Base-by-base conservation (phyloP, 2,329 filamentous ascomycete species). In the Trichoderma afroharzianum region DNA sequence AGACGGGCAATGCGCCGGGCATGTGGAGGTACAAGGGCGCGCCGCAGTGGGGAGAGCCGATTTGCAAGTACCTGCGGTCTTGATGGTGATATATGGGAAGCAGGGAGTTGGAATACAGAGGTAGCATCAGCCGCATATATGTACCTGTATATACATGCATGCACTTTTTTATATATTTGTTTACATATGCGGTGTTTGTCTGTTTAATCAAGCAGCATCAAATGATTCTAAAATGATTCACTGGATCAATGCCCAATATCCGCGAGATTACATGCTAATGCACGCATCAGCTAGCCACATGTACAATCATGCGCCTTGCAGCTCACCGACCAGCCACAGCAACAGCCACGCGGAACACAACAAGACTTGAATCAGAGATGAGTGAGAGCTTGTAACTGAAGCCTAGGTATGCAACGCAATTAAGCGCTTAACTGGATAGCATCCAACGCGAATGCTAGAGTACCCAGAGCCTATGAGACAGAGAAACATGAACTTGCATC, bases 1-100 rank as follows among this genome's bases (percentile, higher is more conserved):
- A 81, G 70, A 73, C 73, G 28, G 86, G 86, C 1, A 88, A 88
- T 72, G 85, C 84, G 3, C 85, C 84, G 0, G 85, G 82, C 0
- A 88, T 88, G 85, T 87, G 84, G 81, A 78, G 75, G 33, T 88
- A 88, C 76, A 88, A 88, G 74, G 83, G 84, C 1, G 82, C 80
- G 0, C 78, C 82, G 47, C 79, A 83, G 9, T 87, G 86, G 86
- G 84, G 84, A 0, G 82, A 81, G 75, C 77, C 79, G 9, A 82
- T 86, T 0, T 84, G 83, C 74, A 80, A 82, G 53, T 88, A 84
- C 76, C 73, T 88, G 71, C 79, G 85, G 33, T 72, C 76, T 14
- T 76, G 72, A 76, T 36, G 33, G 14, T 36, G 33, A 36, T 36
- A 14, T 36, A n/a, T n/a, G n/a, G n/a, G 33, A 36, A 36, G 33